A percentile compares a stretch with the other conserved stretches of the same genome.
Conservation (phyloP, 352 stramenopile species). For the Thalassiosira mediterranea region DNA sequence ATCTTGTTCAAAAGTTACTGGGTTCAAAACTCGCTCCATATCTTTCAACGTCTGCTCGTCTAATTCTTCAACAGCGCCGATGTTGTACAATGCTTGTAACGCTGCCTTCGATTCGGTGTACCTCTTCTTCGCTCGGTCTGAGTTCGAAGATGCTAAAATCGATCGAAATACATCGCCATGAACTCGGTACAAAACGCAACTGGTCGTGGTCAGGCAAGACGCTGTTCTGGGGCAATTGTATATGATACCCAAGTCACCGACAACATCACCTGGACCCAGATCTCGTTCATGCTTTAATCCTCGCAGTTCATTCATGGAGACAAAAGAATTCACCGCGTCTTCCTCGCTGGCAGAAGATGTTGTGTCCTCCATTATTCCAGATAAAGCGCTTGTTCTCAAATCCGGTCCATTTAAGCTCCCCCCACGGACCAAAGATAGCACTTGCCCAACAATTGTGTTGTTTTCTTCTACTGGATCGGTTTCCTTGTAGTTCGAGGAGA, state of each 20-base stretch:
- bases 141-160: conserved; percentile 64
- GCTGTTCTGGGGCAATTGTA: conserved; percentile 90
- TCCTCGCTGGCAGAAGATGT: conserved; percentile 11
- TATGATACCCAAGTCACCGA: conserved; percentile 87
- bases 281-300: conserved; percentile 50
- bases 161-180: conserved; percentile 56
- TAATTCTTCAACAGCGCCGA: conserved; percentile 50
- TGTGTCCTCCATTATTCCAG: conserved; percentile 31
- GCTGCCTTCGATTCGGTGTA: conserved; percentile 48
- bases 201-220: conserved; percentile 64
- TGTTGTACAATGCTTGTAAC: conserved; percentile 44
- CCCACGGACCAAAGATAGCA: conserved; percentile 28
- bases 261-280: conserved; percentile 40
- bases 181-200: conserved; percentile 61
- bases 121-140: conserved; percentile 73
- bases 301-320: conserved; percentile 28
- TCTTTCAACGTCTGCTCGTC: conserved; percentile 69
- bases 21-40: conserved; percentile 51
- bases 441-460: conserved; percentile 22
- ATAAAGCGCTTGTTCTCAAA: neutral
- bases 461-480: neutral
- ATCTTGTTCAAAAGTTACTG: conserved; percentile 86
- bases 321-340: conserved; percentile 19
- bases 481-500: conserved; percentile 29
- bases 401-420: conserved; percentile 1